These are phyloP conservation scores for Phytophthora rubi DNA, from an alignment of 352 stramenopile genomes.

Conservation along the genomic window DNA sequence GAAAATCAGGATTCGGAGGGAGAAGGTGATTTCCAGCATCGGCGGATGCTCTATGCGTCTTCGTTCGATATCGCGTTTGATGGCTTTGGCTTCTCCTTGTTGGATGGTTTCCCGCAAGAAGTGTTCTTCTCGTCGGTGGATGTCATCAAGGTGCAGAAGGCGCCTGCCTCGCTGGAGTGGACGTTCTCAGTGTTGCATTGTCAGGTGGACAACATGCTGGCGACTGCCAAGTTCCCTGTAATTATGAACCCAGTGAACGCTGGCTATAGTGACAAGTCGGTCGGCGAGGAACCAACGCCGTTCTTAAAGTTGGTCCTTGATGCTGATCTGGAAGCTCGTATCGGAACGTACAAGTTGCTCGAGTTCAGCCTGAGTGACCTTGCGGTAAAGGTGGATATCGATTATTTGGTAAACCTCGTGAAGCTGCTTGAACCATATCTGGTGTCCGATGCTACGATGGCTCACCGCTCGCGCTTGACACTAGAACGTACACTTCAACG, in stretches of 20 bases:
- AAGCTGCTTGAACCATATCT: conserved; percentile 85
- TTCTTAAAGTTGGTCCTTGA: conserved; percentile 79
- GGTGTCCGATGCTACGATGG: conserved; percentile 69
- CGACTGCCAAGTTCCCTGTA: conserved; percentile 81
- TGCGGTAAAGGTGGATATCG: conserved; percentile 84
- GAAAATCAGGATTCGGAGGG: conserved; percentile 71
- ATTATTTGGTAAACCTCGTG: conserved; percentile 85
- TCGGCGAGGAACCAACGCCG: conserved; percentile 63
- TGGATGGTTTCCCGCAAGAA: conserved; percentile 83
- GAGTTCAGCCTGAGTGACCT: conserved; percentile 76
- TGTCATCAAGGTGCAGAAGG: conserved; percentile 77
- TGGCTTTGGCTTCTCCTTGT: conserved; percentile 77
- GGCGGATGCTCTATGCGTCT: conserved; percentile 81
- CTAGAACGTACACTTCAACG: conserved; percentile 66
- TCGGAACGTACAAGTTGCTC: conserved; percentile 86
- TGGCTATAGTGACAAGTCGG: conserved; percentile 78
- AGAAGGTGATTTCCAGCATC: conserved; percentile 76
- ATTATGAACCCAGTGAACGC: conserved; percentile 84
- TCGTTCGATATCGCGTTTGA: conserved; percentile 84
- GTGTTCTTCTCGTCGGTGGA: conserved; percentile 86
- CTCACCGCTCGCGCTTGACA: conserved; percentile 60
- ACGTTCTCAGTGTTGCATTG: conserved; percentile 80
- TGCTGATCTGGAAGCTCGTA: conserved; percentile 72
- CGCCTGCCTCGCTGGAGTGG: conserved; percentile 75
- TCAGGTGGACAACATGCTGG: conserved; percentile 88